Evolutionary conservation across 2,329 filamentous ascomycete species (phyloP).

Genomic region (Emericellopsis cladophorae): DNA sequence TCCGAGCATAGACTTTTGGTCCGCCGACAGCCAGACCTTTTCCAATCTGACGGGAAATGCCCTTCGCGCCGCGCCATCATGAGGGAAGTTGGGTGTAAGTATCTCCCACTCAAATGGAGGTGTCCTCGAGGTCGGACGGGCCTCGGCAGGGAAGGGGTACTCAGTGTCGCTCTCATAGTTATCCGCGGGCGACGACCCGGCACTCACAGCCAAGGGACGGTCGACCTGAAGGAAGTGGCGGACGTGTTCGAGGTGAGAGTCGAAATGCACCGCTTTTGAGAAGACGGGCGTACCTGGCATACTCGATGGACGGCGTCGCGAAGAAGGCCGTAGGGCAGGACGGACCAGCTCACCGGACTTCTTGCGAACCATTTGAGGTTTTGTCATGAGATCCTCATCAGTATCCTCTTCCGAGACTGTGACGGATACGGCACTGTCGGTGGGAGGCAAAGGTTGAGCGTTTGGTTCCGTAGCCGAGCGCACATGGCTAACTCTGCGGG

Average conservation of each 20-base stretch:
- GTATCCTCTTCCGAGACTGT: slow-evolving; percentile 50
- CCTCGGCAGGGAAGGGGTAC: slow-evolving; percentile 63
- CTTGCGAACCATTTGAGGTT: slow-evolving; percentile 91
- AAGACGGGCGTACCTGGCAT: slow-evolving; percentile 97
- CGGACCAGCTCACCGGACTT: slow-evolving; percentile 96
- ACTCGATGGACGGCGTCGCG: slow-evolving; percentile 76
- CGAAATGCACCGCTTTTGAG: slow-evolving; percentile 96
- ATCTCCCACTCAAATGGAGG: slow-evolving; percentile 78
- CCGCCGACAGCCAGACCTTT: slow-evolving; percentile 71
- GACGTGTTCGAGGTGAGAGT: slow-evolving; percentile 90
- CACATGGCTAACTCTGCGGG: slow-evolving; percentile 32
- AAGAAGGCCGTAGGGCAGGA: slow-evolving; percentile 72
- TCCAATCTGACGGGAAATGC: slow-evolving; percentile 66
- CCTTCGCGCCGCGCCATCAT: slow-evolving; percentile 43
- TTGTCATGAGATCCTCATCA: slow-evolving; percentile 45
- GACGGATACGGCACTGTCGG: slow-evolving; percentile 28
- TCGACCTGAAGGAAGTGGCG: slow-evolving; percentile 93
- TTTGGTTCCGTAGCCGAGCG: slow-evolving; percentile 44
- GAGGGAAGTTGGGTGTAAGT: slow-evolving; percentile 69
- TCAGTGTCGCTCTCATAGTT: slow-evolving; percentile 77
- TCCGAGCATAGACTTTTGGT: slow-evolving; percentile 79
- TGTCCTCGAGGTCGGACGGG: slow-evolving; percentile 19
- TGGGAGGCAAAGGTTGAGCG: slow-evolving; percentile 29
- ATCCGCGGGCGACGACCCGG: slow-evolving; percentile 82
- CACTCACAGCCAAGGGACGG: slow-evolving; percentile 88